Conservation (phyloP, 1,284 basidiomycete species). For the Xerocomus minutiporus region DNA sequence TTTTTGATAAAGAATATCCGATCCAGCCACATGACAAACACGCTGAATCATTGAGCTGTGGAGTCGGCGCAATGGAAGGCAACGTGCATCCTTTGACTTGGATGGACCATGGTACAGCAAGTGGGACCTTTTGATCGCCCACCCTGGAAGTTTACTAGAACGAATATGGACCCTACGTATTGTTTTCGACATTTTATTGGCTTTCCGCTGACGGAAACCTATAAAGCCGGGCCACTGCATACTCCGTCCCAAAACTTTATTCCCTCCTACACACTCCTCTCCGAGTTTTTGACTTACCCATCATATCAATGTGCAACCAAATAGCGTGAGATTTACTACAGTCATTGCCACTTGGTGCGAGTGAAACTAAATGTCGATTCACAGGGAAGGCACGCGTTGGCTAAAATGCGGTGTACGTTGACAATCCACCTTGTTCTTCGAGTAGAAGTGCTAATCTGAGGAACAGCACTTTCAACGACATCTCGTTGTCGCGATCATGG, state of each 20-base stretch:
- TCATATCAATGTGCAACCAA: slow-evolving; percentile 47
- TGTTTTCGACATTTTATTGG: slow-evolving; percentile 29
- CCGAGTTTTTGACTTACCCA: not conserved
- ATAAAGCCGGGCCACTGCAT: slow-evolving; percentile 23
- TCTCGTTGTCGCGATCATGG: slow-evolving; percentile 61
- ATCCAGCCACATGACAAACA: slow-evolving; percentile 33
- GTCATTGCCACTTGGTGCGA: not conserved
- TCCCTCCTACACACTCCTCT: slow-evolving; percentile 7
- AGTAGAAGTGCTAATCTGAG: slow-evolving; percentile 3
- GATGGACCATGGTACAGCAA: slow-evolving; percentile 25
- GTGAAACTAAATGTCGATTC: slow-evolving; percentile 12
- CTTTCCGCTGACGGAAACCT: slow-evolving; percentile 22
- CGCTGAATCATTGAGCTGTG: slow-evolving; percentile 15
- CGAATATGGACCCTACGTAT: slow-evolving; percentile 30
- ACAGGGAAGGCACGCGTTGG: slow-evolving; percentile 70
- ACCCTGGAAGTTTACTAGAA: slow-evolving; percentile 19
- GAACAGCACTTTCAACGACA: slow-evolving; percentile 69
- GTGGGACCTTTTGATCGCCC: slow-evolving; percentile 22
- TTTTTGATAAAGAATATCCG: slow-evolving; percentile 29
- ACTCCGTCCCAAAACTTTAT: slow-evolving; percentile 15
- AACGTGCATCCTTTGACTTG: slow-evolving; percentile 22
- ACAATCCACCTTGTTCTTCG: slow-evolving; percentile 8
- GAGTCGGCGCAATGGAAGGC: slow-evolving; percentile 5
- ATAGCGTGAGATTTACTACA: slow-evolving; percentile 43
- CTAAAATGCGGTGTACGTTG: slow-evolving; percentile 56